These are phyloP conservation scores for Pichia nakasei DNA, from an alignment of 805 yeast species.

Conservation along the genomic window DNA sequence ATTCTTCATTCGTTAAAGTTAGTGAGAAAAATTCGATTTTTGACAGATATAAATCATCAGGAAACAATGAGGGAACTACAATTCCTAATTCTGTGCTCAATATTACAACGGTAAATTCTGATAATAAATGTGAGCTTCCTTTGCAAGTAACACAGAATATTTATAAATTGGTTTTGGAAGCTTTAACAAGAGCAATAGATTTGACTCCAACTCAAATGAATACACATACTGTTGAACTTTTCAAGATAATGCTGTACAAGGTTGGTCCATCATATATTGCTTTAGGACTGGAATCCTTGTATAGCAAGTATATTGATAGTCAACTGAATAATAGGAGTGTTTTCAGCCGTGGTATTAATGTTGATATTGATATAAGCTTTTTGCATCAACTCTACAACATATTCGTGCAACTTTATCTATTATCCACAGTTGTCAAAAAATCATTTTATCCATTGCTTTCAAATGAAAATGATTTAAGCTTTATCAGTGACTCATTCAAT, in stretches of 20 bases:
- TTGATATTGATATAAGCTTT: constrained; percentile 12
- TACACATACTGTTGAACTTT: constrained; percentile 53
- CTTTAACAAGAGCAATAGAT: constrained; percentile 69
- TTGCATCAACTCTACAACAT: constrained; percentile 19
- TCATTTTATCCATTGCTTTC: constrained; percentile 65
- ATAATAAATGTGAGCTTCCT: constrained; percentile 21
- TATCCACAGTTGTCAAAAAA: constrained; percentile 66
- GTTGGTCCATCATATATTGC: constrained; percentile 71
- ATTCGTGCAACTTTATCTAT: constrained; percentile 36
- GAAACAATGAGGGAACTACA: background rate
- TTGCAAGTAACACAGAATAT: constrained; percentile 50
- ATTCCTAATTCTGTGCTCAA: background rate
- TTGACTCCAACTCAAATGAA: constrained; percentile 55
- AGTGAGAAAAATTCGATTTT: constrained; percentile 35
- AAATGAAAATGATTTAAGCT: constrained; percentile 11
- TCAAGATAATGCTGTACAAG: constrained; percentile 59
- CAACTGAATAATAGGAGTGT: constrained; percentile 20
- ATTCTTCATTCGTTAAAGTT: constrained; percentile 42
- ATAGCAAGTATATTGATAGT: constrained; percentile 25
- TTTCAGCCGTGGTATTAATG: constrained; percentile 14
- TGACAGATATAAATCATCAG: constrained; percentile 17
- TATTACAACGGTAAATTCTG: background rate
- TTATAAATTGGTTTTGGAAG: constrained; percentile 64
- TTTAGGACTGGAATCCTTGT: constrained; percentile 64
- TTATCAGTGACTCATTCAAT: constrained; percentile 18